A percentile compares a stretch with the other conserved stretches of the same genome.
Conservation (phyloP, 176 grass and related monocot genomes). For the Hordeum marinum region DNA sequence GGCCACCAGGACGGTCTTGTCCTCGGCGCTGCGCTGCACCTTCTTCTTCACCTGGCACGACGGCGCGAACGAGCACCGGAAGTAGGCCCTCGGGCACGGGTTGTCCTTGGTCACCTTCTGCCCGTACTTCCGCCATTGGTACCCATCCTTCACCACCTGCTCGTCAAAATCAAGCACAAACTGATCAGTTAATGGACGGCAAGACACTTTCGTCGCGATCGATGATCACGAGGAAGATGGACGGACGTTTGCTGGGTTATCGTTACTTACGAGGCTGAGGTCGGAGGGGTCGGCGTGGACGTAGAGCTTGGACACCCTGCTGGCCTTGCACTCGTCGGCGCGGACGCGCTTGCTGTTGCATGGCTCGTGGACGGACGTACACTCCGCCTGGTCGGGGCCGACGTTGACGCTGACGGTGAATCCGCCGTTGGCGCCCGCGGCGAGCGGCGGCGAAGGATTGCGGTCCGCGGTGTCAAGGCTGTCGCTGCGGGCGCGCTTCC, state of each 20-base stretch:
- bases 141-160: slow-evolving; percentile 86
- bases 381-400: slow-evolving; percentile 22
- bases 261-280: slow-evolving; percentile 61
- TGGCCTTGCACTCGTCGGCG: slow-evolving; percentile 38
- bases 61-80: slow-evolving; percentile 79
- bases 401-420: background rate
- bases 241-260: background rate
- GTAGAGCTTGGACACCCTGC: slow-evolving; percentile 34
- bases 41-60: slow-evolving; percentile 88
- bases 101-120: slow-evolving; percentile 98
- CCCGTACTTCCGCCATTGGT: slow-evolving; percentile 95
- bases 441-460: slow-evolving; percentile 4
- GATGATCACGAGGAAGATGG: background rate
- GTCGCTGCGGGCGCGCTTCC: slow-evolving; percentile 47
- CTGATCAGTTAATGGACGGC: background rate
- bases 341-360: slow-evolving; percentile 31
- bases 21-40: slow-evolving; percentile 85
- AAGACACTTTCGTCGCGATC: background rate
- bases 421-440: too few species aligned
- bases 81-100: slow-evolving; percentile 84
- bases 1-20: slow-evolving; percentile 57
- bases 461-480: slow-evolving; percentile 37
- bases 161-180: background rate
- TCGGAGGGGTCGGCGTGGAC: slow-evolving; percentile 63
- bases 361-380: slow-evolving; percentile 36